phyloP scores from a whole-genome alignment of 148 eudicot genomes.

The Rhododendron mucronatum region DNA sequence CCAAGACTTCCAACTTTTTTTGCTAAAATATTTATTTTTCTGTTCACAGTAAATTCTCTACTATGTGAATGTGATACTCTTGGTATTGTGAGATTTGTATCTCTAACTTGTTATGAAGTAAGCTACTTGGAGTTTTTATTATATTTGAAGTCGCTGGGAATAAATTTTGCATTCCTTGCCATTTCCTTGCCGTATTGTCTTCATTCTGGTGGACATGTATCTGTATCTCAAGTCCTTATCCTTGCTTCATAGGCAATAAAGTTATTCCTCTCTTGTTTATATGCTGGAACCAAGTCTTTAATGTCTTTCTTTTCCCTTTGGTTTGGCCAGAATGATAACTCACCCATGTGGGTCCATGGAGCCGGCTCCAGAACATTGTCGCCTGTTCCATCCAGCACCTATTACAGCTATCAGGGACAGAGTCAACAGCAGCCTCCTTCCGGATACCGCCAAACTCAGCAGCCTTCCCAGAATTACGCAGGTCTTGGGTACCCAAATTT shows the following conservation, averaged over 20 bases:
- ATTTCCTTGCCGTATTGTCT: background rate
- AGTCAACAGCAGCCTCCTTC: conserved; percentile 36
- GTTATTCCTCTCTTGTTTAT: background rate
- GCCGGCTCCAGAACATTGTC: conserved; percentile 76
- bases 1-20: background rate
- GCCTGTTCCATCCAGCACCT: conserved; percentile 71
- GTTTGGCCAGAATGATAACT: conserved; percentile 34
- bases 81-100: background rate
- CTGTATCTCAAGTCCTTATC: background rate
- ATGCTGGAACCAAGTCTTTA: background rate
- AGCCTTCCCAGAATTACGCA: conserved; percentile 66
- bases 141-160: background rate
- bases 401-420: conserved; percentile 77
- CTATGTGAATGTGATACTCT: background rate
- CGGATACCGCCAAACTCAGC: conserved; percentile 74
- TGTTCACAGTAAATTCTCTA: background rate
- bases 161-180: background rate
- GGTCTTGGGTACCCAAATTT: conserved; percentile 62
- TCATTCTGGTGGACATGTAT: background rate
- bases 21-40: background rate
- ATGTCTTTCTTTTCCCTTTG: background rate
- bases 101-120: background rate
- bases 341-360: conserved; percentile 59
- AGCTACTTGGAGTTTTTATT: too few relatives aligned
- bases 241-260: background rate